Evolutionary conservation across 768 basidiomycete species (phyloP), one percentile per base, ranked within the genome.

Genomic region (Serendipita sp.): DNA sequence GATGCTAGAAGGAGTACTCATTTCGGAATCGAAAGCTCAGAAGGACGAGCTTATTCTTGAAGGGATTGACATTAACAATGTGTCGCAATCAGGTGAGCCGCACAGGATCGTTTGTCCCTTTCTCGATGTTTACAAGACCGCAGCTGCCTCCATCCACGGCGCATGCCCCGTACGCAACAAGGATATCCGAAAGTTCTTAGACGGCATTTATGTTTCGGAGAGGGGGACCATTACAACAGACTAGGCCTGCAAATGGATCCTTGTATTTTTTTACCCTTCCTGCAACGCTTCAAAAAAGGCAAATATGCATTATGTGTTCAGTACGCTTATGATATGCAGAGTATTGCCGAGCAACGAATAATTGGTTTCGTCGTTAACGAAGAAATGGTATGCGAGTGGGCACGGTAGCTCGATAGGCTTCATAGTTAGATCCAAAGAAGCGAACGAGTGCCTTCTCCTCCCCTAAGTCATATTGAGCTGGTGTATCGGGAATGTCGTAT

Each of bases 171-270:
- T 99, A 71, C 88, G 91, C 75, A 96, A 98, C 86, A 99, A 99
- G 81, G 95, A 95, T 81, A 97, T 98, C 77, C 91, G 95, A 69
- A 96, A 97, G 81, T 96, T 97, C 81, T 79, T 96, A 73, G 90
- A 94, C 72, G 88, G 90, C 65, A 68, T 93, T 76, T 92, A 92
- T 69, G 90, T 92, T 65, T 92, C 90, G 41, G 86, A 87, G 70
- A 85, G 82, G 77, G 81, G 82, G 64, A 84, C 85, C 14, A 77
- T 88, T 64, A 68, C 76, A 56, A 65, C 66, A 26, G 75, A 82
- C 61, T 80, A 71, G 64, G 60, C 14, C 62, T 44, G 41, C 26
- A 61, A n/a, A 38, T 38, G 0, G 38, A 38, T 38, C 2, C 38
- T 41, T 50, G 44, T 33, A 58, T 24, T 50, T 60, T 43, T 43